Conservation (phyloP, 1,139 yeast species). For the Keqinozyma sinolaborantium region DNA sequence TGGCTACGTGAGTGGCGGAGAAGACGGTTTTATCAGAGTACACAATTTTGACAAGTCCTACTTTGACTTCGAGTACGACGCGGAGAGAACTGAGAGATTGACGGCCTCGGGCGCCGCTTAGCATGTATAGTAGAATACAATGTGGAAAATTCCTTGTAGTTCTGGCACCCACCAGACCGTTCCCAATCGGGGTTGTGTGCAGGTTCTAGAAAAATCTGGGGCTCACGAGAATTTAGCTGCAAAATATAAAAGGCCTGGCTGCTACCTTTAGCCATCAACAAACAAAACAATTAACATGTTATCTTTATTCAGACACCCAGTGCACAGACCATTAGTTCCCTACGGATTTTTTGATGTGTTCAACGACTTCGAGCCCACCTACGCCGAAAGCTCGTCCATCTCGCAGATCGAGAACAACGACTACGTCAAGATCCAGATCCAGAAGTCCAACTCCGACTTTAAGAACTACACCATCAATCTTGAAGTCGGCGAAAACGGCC, state of each 20-base stretch:
- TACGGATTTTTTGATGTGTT: slow-evolving; percentile 3
- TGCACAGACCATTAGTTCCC: background rate
- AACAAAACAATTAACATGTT: background rate
- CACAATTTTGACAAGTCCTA: slow-evolving; percentile 91
- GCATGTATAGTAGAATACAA: background rate
- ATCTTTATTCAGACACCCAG: background rate
- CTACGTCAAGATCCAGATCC: slow-evolving; percentile 4
- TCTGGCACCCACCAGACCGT: no score
- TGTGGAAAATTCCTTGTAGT: background rate
- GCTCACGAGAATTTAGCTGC: background rate
- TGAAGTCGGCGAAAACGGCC: slow-evolving; percentile 2
- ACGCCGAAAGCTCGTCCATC: slow-evolving; percentile 1
- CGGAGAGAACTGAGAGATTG: slow-evolving; percentile 69
- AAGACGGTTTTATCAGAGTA: slow-evolving; percentile 94
- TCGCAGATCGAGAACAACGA: slow-evolving; percentile 4
- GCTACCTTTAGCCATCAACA: background rate
- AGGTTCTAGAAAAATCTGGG: background rate
- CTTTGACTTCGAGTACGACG: slow-evolving; percentile 89
- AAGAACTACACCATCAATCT: slow-evolving; percentile 7
- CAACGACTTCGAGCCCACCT: slow-evolving; percentile 1
- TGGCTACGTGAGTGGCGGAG: slow-evolving; percentile 94
- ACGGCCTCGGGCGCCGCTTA: background rate
- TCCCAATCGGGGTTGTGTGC: background rate
- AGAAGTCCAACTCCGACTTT: slow-evolving; percentile 5
- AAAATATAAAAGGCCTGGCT: background rate